Base-by-base conservation (phyloP, 1,139 yeast genomes). In the Sporopachydermia cereana region DNA sequence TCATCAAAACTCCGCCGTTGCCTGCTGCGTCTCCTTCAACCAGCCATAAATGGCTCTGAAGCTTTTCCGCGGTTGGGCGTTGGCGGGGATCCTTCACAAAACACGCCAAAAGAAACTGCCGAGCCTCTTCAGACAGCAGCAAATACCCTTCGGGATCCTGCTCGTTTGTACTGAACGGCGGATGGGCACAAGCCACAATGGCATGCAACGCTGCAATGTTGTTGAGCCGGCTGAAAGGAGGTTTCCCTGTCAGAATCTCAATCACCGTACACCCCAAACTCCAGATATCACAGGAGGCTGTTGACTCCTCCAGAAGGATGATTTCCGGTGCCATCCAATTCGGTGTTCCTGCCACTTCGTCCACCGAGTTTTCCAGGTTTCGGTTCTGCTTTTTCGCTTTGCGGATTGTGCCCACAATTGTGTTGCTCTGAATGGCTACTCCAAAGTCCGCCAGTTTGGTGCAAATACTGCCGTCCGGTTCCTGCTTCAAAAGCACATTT, bases 251-350 rank as follows among this genome's bases (percentile, higher is more conserved):
- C 46, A 86, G 67, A 44, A 91, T 66, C 59, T 91, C 99, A 7
- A 89, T 77, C 3, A 89, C 76, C 0, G 97, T 91, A 17, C 96
- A 95, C 1, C 97, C 99, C 31, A 91, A 64, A n/a, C 96, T 84
- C 97, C 94, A 84, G 23, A 83, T 75, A 60, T 84, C 94, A 3
- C 41, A 18, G 20, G 94, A 84, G 0, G 94, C 78, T 36, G 94
- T 81, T 2, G 93, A 80, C 3, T 83, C 85, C 52, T 88, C 79
- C 17, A 84, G 79, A 41, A 77, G 62, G 1, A 76, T 74, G 0
- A 85, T 74, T 57, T 84, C 94, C 0, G 94, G 94, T 0, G 94
- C 91, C 88, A 83, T 82, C 91, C 91, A 83, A 56, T 82, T 79
- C 1, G 91, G 89, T 0, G 91, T 81, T 2, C 93, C 93, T 56